These are phyloP conservation scores for Quercus agrifolia DNA, from an alignment of 306 rosid genomes.

Conservation along the genomic window DNA sequence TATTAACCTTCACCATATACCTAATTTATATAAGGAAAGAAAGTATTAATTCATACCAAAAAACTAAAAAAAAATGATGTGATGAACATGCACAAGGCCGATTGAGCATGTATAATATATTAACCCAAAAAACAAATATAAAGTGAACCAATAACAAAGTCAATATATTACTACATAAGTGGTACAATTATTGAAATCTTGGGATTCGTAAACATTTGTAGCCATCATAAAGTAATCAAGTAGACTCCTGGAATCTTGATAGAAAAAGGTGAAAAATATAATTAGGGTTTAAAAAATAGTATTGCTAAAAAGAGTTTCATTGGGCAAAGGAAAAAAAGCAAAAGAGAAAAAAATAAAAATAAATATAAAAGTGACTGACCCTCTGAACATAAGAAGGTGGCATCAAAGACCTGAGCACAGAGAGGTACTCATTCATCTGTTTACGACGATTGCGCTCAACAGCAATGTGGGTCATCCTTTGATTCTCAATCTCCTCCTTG, in stretches of 20 bases:
- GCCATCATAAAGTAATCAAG: neutral
- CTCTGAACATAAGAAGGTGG: slow-evolving; percentile 88
- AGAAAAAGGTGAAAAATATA: no score
- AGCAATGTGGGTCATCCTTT: slow-evolving; percentile 90
- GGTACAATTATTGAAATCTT: neutral
- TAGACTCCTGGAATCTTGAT: neutral
- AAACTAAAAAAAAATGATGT: no score
- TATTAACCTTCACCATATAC: no score
- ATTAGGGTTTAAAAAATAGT: neutral
- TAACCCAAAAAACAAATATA: neutral
- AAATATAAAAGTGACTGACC: slow-evolving; percentile 32
- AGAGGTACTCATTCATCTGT: slow-evolving; percentile 87
- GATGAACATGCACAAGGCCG: neutral
- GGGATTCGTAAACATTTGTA: neutral
- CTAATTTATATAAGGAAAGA: neutral
- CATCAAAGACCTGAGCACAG: slow-evolving; percentile 77
- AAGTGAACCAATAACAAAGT: neutral
- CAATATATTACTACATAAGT: neutral
- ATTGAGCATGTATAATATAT: neutral
- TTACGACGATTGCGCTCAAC: slow-evolving; percentile 90
- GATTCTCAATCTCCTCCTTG: slow-evolving; percentile 82
- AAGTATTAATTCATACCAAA: neutral
- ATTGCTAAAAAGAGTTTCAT: neutral
- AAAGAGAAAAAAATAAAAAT: neutral
- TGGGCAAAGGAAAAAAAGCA: neutral